phyloP scores from a whole-genome alignment of 768 basidiomycete species.

The Termitomyces sp. region DNA sequence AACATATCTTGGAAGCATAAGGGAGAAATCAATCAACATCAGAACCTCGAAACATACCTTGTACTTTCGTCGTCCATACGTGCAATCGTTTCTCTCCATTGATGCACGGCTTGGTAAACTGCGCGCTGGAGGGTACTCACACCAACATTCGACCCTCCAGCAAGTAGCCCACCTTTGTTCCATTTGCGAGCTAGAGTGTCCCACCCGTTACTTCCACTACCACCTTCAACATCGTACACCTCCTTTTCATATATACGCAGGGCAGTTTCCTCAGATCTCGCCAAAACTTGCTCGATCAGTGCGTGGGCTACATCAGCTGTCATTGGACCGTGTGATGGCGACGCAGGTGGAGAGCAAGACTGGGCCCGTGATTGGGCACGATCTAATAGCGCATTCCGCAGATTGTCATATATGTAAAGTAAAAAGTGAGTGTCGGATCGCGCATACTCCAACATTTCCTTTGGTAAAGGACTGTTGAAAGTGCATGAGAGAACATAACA shows the following conservation, averaged over 20 bases:
- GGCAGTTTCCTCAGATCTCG: constrained; percentile 71
- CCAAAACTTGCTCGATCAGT: constrained; percentile 59
- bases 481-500: background rate
- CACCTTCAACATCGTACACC: constrained; percentile 58
- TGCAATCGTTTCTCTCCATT: constrained; percentile 77
- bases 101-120: constrained; percentile 69
- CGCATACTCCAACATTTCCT: constrained; percentile 89
- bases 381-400: constrained; percentile 84
- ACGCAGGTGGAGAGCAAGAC: constrained; percentile 21
- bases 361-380: constrained; percentile 38
- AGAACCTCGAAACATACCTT: constrained; percentile 33
- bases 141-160: constrained; percentile 28
- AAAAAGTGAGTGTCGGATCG: constrained; percentile 96
- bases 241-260: constrained; percentile 67
- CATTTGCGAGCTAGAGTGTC: constrained; percentile 73
- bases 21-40: background rate
- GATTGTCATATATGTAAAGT: constrained; percentile 85
- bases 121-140: constrained; percentile 41
- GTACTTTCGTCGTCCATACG: constrained; percentile 85
- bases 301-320: constrained; percentile 22
- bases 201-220: constrained; percentile 70
- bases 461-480: constrained; percentile 58
- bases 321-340: constrained; percentile 17
- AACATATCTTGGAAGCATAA: constrained; percentile 46
- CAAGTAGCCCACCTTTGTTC: constrained; percentile 58